Evolutionary conservation across 192 early-diverging fungal genomes (phyloP).

Genomic region (Thamnidium elegans): DNA sequence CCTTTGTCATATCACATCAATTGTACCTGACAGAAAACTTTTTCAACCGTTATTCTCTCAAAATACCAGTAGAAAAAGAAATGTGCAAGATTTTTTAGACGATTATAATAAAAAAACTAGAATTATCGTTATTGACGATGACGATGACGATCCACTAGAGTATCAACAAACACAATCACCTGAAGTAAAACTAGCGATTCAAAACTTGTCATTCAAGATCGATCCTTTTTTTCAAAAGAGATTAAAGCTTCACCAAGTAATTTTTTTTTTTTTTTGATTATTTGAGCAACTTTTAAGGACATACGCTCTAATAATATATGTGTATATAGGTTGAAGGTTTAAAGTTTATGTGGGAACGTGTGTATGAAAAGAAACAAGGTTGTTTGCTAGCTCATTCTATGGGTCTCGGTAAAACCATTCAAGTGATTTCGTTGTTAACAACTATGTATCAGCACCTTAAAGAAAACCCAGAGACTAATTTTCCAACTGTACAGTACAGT

Average conservation of each 20-base stretch:
- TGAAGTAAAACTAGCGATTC: not conserved
- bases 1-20: too few species aligned
- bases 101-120: not conserved
- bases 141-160: not conserved
- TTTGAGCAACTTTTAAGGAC: not conserved
- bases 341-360: conserved; percentile 77
- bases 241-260: conserved; percentile 11
- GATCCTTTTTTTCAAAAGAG: conserved; percentile 11
- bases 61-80: not conserved
- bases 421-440: conserved; percentile 69
- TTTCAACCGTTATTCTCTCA: too few species aligned
- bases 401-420: conserved; percentile 82
- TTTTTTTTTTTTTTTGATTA: not conserved
- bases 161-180: not conserved
- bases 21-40: too few species aligned
- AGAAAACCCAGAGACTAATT: conserved; percentile 47
- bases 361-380: conserved; percentile 69
- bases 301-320: not conserved
- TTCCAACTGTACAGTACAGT: conserved; percentile 15
- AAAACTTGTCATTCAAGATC: not conserved
- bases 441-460: conserved; percentile 64
- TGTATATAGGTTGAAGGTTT: conserved; percentile 71
- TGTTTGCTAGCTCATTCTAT: conserved; percentile 83
- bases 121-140: not conserved
- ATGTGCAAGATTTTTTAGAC: not conserved